Base-by-base conservation (phyloP, 83 land plant species). In the Picea engelmannii region DNA sequence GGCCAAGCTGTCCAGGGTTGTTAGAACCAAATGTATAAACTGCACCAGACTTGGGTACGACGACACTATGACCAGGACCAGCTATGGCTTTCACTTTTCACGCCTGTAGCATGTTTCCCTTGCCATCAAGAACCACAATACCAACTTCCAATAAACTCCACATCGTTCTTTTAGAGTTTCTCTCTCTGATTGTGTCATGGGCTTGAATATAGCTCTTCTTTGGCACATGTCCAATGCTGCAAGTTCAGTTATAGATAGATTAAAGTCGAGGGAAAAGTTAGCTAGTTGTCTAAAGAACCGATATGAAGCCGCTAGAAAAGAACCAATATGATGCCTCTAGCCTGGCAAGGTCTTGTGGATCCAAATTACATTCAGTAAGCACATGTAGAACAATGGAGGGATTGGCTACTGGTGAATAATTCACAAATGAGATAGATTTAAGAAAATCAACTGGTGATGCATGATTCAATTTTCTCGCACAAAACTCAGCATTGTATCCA, bases 31-130 rank as follows among this genome's bases (percentile, higher is more conserved):
- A 95, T 6, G 96, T 82, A 67, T 90, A 95, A 44, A 92, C 92
- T 5, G 85, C 79, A 59, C 96, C 98, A 27, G 79, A 86, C 3
- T 88, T 82, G 17, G 96, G 94, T 63, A 95, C 92, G 60, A 88
- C 98, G 65, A 95, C 87, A 77, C 96, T 94, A 80, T 95, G 98
- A 69, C 98, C 93, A 40, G 98, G 96, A 23, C 98, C 98, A 17
- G 98, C 98, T 66, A 94, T 90, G 24, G 98, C 98, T 80, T 94
- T 93, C 85, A 91, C 74, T 88, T 92, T 78, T 89, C 97, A 65
- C 92, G 87, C 62, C 95, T 81, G 80, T 79, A 79, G 78, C 98
- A 95, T 8, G 81, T 79, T 80, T 95, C 98, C 24, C 98, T 95
- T 55, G 92, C 92, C 73, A 81, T 58, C 71, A 95, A 78, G 79